Conservation (phyloP, 2,329 filamentous ascomycete species). For the Acephala macrosclerotiorum region DNA sequence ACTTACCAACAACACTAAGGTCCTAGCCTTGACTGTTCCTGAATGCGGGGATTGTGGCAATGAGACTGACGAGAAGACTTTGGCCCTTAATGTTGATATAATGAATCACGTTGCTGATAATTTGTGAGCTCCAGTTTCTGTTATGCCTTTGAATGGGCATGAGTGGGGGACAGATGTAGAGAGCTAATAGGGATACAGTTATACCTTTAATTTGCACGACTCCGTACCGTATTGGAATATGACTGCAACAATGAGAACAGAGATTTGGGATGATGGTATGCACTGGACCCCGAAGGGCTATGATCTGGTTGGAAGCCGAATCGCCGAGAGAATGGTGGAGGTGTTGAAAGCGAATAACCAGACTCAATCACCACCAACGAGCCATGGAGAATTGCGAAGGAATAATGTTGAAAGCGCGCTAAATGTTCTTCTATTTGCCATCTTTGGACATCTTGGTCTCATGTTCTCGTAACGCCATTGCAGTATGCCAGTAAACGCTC, state of each 20-base stretch:
- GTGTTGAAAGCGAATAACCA: slow-evolving; percentile 48
- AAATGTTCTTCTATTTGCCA: slow-evolving; percentile 17
- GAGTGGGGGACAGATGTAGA: background rate
- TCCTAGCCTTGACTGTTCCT: slow-evolving; percentile 70
- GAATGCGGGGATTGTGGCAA: slow-evolving; percentile 50
- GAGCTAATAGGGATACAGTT: slow-evolving; percentile 47
- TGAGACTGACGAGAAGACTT: slow-evolving; percentile 47
- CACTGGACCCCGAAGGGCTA: slow-evolving; percentile 67
- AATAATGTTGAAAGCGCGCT: background rate
- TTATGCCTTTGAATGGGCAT: no score
- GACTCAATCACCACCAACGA: background rate
- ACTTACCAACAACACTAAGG: slow-evolving; percentile 57
- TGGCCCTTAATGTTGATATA: slow-evolving; percentile 61
- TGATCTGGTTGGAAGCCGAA: slow-evolving; percentile 64
- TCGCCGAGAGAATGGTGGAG: slow-evolving; percentile 60
- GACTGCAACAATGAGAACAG: slow-evolving; percentile 51
- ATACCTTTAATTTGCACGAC: slow-evolving; percentile 62
- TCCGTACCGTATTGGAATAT: slow-evolving; percentile 62
- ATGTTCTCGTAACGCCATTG: slow-evolving; percentile 35
- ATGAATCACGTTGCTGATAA: slow-evolving; percentile 54
- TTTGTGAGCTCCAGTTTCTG: slow-evolving; percentile 66
- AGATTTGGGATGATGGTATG: slow-evolving; percentile 67
- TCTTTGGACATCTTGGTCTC: slow-evolving; percentile 26
- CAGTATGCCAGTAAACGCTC: slow-evolving; percentile 31
- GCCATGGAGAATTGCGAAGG: slow-evolving; percentile 16